Percentiles rank a stretch among this genome's conserved stretches.
These are phyloP conservation scores for Saccharomycopsis fodiens DNA, from an alignment of 805 yeast genomes.

Conservation along the genomic window DNA sequence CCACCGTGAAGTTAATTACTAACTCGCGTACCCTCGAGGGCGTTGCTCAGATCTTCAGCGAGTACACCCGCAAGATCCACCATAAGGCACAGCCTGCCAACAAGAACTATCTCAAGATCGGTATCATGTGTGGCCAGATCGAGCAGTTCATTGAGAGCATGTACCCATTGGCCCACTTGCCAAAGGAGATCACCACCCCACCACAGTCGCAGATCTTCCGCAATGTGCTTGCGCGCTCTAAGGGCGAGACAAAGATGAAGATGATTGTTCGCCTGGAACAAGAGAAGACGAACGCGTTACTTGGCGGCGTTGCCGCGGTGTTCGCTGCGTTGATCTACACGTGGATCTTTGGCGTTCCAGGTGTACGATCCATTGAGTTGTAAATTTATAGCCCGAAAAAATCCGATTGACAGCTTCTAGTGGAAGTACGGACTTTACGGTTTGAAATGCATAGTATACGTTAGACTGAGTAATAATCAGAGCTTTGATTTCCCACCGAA, in stretches of 20 bases:
- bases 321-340: conserved; percentile 3
- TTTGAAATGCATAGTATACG: no score
- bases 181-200: conserved; percentile 30
- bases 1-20: conserved; percentile 69
- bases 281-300: conserved; percentile 9
- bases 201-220: conserved; percentile 30
- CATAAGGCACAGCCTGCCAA: conserved; percentile 72
- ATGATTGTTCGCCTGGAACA: conserved; percentile 7
- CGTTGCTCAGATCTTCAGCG: conserved; percentile 68
- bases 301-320: conserved; percentile 7
- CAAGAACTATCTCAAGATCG: conserved; percentile 79
- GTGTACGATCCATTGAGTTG: background rate
- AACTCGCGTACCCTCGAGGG: conserved; percentile 67
- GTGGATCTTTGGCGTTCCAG: background rate
- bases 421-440: no score
- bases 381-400: no score
- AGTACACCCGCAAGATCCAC: conserved; percentile 69
- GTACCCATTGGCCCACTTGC: conserved; percentile 55
- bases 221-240: conserved; percentile 37
- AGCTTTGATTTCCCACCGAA: background rate
- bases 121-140: conserved; percentile 78
- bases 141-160: conserved; percentile 80
- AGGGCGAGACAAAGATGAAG: conserved; percentile 28
- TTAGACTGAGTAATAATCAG: no score
- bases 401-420: no score